Base-by-base conservation (phyloP, 2,329 filamentous ascomycete species). In the Pyrenochaeta sp. region DNA sequence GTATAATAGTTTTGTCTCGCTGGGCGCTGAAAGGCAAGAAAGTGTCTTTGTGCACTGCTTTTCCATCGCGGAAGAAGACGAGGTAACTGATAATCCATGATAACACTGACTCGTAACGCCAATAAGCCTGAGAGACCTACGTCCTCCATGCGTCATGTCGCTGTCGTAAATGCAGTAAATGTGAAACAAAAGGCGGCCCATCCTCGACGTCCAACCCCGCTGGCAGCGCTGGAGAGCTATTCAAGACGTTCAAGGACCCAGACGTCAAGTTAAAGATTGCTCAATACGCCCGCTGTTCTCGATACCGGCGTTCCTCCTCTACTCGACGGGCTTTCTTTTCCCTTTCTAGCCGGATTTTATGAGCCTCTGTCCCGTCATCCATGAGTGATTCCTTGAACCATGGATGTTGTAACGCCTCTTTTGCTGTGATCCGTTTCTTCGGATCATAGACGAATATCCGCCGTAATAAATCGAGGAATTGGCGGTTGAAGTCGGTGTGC, bases 401-500 rank as follows among this genome's bases (percentile, higher is more conserved):
- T 0, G 85, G 84, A 70, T 90, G 87, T 71, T 88, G 85, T 61
- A 90, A 77, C 15, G 87, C 87, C 68, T 89, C 81, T 63, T 88
- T 86, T 60, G 87, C 87, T 1, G 86, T 87, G 64, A 90, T 88
- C 25, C 87, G 82, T 64, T 84, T 83, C 72, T 87, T 87, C 6
- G 87, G 87, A 59, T 90, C 87, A 69, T 89, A 90, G 22, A 89
- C 84, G 65, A 90, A 90, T 69, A 90, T 89, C 64, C 81, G 83
- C 59, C 83, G 80, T 5, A 90, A 79, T 5, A 90, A 79, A 62
- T 89, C 86, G 47, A 89, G 82, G 75, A 90, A 88, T 50, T 85
- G 80, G 55, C 82, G 80, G 75, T 89, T 89, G 77, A 90, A 90
- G 22, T 80, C 72, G 34, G 80, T 86, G 58, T 81, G 84, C 37